Percentiles rank a stretch among this genome's conserved stretches.
Evolutionary conservation across 75 land plant species (phyloP).

Genomic region (Cupressus sempervirens): DNA sequence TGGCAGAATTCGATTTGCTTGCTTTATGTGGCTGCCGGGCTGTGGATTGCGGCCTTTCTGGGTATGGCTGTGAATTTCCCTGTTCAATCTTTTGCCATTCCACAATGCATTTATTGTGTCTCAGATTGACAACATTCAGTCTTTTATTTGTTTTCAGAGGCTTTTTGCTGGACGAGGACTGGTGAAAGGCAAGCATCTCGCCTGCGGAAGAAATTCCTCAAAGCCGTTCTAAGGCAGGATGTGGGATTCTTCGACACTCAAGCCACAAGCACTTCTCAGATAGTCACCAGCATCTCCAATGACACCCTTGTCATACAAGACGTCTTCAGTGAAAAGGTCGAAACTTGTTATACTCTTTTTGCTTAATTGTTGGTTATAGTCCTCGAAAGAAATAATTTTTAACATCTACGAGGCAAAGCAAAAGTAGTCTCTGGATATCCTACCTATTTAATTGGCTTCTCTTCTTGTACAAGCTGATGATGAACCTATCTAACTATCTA

Average conservation of each 20-base stretch:
- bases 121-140: neutral
- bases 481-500: too few relatives aligned
- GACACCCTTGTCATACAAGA: slow-evolving; percentile 53
- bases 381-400: too few relatives aligned
- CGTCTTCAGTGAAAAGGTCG: slow-evolving; percentile 56
- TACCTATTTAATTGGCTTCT: too few relatives aligned
- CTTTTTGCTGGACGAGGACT: slow-evolving; percentile 47
- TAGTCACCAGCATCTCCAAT: slow-evolving; percentile 38
- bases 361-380: too few relatives aligned
- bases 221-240: slow-evolving; percentile 57
- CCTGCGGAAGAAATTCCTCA: slow-evolving; percentile 43
- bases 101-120: neutral
- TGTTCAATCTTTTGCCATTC: neutral
- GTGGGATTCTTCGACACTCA: slow-evolving; percentile 54
- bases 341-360: too few relatives aligned
- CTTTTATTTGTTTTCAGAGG: slow-evolving; percentile 23
- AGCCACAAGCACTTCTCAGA: slow-evolving; percentile 22
- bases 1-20: slow-evolving; percentile 21
- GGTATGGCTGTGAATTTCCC: slow-evolving; percentile 13
- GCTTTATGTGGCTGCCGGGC: slow-evolving; percentile 25
- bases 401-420: too few relatives aligned
- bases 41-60: slow-evolving; percentile 20
- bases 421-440: too few relatives aligned
- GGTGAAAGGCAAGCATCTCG: slow-evolving; percentile 23
- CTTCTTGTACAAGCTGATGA: too few relatives aligned